Percentiles rank a stretch among this genome's conserved stretches.
These are phyloP conservation scores for Monosporascus sp. DNA, from an alignment of 2,329 filamentous ascomycete species.

Conservation along the genomic window DNA sequence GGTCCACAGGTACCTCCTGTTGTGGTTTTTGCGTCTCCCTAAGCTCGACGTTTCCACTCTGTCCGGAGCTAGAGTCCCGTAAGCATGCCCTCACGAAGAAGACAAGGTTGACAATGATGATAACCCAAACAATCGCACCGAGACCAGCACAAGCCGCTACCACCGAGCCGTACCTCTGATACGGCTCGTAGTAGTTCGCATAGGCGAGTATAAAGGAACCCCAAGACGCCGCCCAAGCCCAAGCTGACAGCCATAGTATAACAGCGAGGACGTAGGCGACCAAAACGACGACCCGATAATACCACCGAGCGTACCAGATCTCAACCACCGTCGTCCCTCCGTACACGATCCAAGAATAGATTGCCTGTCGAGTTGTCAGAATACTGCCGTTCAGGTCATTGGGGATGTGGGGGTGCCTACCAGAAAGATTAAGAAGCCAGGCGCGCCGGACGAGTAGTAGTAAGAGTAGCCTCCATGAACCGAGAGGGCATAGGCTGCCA, in stretches of 20 bases:
- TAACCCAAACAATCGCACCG: slow-evolving; percentile 36
- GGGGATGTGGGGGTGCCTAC: slow-evolving; percentile 29
- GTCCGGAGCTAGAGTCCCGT: slow-evolving; percentile 11
- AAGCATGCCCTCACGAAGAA: slow-evolving; percentile 33
- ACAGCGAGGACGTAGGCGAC: slow-evolving; percentile 29
- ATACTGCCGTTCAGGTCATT: neutral
- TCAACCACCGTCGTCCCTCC: slow-evolving; percentile 32
- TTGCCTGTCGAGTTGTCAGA: slow-evolving; percentile 23
- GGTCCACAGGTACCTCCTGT: neutral
- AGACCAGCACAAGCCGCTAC: slow-evolving; percentile 35
- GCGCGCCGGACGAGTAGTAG: slow-evolving; percentile 27
- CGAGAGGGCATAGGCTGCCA: slow-evolving; percentile 35
- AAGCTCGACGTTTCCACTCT: slow-evolving; percentile 21
- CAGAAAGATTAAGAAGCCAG: slow-evolving; percentile 41
- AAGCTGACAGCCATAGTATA: slow-evolving; percentile 40
- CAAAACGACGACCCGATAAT: slow-evolving; percentile 32
- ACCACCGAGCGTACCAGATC: slow-evolving; percentile 29
- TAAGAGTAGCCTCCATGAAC: slow-evolving; percentile 20
- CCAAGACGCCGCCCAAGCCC: slow-evolving; percentile 36
- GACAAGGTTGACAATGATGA: slow-evolving; percentile 31
- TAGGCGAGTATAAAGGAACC: slow-evolving; percentile 23
- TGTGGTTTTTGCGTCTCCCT: slow-evolving; percentile 10
- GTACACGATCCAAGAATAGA: slow-evolving; percentile 36
- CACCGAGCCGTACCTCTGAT: slow-evolving; percentile 23
- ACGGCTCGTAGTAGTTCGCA: slow-evolving; percentile 14